phyloP scores from a whole-genome alignment of 768 basidiomycete genomes.

The Galerina marginata region DNA sequence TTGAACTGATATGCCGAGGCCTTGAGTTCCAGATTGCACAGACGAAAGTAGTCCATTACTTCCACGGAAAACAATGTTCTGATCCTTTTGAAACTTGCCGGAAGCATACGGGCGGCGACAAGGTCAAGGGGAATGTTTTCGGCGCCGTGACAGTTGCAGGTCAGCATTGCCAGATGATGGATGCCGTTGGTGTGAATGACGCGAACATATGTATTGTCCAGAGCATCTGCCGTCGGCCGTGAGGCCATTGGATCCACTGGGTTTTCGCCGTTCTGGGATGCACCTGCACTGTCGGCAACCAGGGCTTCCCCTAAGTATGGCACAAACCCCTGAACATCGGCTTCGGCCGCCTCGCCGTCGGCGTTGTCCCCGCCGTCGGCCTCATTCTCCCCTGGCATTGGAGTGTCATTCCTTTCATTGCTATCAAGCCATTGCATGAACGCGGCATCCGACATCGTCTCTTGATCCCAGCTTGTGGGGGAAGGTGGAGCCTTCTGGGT shows the following conservation, averaged over 20 bases:
- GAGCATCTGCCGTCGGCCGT: neutral
- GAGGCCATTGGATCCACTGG: neutral
- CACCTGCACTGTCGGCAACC: neutral
- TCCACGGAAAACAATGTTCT: too few species aligned
- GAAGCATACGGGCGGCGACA: too few species aligned
- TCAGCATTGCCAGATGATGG: neutral
- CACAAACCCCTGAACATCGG: neutral
- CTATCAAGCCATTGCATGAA: neutral
- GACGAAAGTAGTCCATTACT: too few species aligned
- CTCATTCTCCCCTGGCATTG: neutral
- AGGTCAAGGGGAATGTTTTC: too few species aligned
- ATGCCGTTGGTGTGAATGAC: neutral
- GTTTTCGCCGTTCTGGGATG: neutral
- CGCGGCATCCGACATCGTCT: neutral
- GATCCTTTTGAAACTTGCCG: too few species aligned
- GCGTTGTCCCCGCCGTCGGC: neutral
- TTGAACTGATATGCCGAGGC: too few species aligned
- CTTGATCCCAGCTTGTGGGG: neutral
- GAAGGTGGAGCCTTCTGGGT: neutral
- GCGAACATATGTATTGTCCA: neutral
- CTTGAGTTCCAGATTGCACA: too few species aligned
- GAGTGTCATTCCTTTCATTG: neutral
- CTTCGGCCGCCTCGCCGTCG: neutral
- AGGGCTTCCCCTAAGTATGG: neutral
- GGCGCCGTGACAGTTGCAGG: neutral